These are phyloP conservation scores for Fimicolochytrium jonesii DNA, from an alignment of 192 early-diverging fungal species.

Conservation along the genomic window DNA sequence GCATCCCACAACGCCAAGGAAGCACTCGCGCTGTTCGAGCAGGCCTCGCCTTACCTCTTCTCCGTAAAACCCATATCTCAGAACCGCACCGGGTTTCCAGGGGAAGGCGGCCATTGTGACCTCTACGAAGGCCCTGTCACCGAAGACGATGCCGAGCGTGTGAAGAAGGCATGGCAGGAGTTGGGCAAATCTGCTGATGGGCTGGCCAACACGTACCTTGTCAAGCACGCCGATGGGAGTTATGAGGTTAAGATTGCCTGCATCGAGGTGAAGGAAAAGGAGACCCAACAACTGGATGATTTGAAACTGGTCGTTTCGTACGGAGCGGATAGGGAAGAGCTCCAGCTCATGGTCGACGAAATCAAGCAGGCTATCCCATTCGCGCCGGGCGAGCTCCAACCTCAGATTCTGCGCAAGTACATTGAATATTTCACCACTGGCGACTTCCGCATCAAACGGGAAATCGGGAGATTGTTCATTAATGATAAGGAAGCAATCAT, in stretches of 20 bases:
- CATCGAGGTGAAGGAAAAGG: not conserved
- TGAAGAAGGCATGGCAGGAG: not conserved
- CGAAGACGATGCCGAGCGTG: not conserved
- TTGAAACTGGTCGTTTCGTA: not conserved
- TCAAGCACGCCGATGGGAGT: not conserved
- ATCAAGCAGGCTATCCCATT: not conserved
- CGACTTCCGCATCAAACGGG: no score
- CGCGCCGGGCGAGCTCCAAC: not conserved
- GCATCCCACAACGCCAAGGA: not conserved
- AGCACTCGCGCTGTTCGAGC: not conserved
- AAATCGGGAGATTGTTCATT: no score
- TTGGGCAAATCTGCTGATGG: not conserved
- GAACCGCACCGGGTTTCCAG: not conserved
- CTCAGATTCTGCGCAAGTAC: not conserved
- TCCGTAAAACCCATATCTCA: not conserved
- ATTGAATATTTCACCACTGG: not conserved
- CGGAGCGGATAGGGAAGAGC: not conserved
- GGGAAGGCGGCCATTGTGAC: not conserved
- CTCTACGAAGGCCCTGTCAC: not conserved
- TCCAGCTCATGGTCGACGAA: not conserved
- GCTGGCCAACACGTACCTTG: not conserved
- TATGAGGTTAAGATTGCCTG: not conserved
- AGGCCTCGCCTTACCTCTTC: not conserved
- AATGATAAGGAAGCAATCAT: not conserved
- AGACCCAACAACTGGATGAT: not conserved